Conservation (phyloP, 192 early-diverging fungal species). For the Umbelopsis sp. region DNA sequence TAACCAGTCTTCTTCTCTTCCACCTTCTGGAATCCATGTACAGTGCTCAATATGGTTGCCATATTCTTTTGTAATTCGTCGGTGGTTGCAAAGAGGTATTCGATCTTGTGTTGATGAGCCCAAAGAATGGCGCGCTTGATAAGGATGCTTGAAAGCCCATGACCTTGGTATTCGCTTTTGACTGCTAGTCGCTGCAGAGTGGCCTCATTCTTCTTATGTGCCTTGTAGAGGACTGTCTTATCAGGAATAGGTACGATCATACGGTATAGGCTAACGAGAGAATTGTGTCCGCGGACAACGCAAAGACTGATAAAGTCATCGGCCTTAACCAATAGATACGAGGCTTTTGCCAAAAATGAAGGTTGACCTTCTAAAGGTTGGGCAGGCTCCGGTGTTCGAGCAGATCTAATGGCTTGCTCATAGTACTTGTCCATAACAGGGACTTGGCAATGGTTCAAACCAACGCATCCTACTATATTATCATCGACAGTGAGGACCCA, state of each 20-base stretch:
- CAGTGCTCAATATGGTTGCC: constrained; percentile 27
- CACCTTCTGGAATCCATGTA: constrained; percentile 29
- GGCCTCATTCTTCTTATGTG: constrained; percentile 36
- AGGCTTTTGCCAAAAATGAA: constrained; percentile 20
- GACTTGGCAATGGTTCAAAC: constrained; percentile 23
- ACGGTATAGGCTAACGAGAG: neutral
- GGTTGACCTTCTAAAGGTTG: neutral
- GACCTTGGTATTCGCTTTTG: constrained; percentile 36
- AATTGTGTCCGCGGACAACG: constrained; percentile 1
- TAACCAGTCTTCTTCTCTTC: constrained; percentile 24
- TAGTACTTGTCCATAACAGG: constrained; percentile 4
- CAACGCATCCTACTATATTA: constrained; percentile 34
- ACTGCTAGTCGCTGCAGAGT: constrained; percentile 36
- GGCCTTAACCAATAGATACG: constrained; percentile 13
- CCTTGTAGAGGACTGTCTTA: constrained; percentile 1
- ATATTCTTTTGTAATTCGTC: constrained; percentile 31
- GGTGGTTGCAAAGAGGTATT: constrained; percentile 38
- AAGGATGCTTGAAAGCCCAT: constrained; percentile 40
- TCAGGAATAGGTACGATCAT: neutral
- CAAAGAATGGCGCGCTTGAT: constrained; percentile 39
- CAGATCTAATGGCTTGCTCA: neutral
- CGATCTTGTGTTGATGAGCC: constrained; percentile 34
- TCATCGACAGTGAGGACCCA: constrained; percentile 42
- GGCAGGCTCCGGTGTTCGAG: neutral
- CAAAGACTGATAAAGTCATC: constrained; percentile 28